Conservation (phyloP, 192 early-diverging fungal species). For the Umbelopsis sp. region DNA sequence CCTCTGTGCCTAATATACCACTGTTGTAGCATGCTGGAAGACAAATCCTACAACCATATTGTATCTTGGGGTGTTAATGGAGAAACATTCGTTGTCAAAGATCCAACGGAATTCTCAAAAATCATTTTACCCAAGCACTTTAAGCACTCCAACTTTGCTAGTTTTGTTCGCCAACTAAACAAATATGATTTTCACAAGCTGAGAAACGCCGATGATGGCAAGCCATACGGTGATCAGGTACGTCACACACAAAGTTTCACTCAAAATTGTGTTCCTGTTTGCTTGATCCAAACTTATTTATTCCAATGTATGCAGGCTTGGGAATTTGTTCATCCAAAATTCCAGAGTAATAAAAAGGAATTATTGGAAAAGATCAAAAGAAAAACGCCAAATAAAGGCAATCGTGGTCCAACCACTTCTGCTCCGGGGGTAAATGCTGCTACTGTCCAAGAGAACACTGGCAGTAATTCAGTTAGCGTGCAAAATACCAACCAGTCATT, state of each 20-base stretch:
- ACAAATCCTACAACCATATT: constrained; percentile 54
- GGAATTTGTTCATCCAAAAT: constrained; percentile 73
- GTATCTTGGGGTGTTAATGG: constrained; percentile 66
- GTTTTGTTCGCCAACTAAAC: constrained; percentile 77
- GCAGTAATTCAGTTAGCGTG: neutral
- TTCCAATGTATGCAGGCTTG: constrained; percentile 43
- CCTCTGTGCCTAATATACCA: neutral
- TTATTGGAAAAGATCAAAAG: constrained; percentile 55
- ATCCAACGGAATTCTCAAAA: constrained; percentile 70
- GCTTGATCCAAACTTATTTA: neutral
- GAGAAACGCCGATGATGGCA: constrained; percentile 52
- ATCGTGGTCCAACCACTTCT: neutral
- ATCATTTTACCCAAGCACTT: constrained; percentile 67
- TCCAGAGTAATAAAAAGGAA: constrained; percentile 58
- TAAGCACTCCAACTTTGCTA: constrained; percentile 73
- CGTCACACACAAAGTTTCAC: neutral
- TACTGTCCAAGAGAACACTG: neutral
- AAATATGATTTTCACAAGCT: constrained; percentile 82
- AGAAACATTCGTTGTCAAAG: constrained; percentile 70
- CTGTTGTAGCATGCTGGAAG: constrained; percentile 65
- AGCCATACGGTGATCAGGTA: constrained; percentile 60
- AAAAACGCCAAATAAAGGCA: constrained; percentile 30
- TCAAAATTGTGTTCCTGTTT: neutral
- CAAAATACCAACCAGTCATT: neutral
- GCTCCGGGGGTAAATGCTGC: neutral